A percentile compares a stretch with the other conserved stretches of the same genome.
Conservation (phyloP, 768 basidiomycete species). For the Lenzites betulinus region DNA sequence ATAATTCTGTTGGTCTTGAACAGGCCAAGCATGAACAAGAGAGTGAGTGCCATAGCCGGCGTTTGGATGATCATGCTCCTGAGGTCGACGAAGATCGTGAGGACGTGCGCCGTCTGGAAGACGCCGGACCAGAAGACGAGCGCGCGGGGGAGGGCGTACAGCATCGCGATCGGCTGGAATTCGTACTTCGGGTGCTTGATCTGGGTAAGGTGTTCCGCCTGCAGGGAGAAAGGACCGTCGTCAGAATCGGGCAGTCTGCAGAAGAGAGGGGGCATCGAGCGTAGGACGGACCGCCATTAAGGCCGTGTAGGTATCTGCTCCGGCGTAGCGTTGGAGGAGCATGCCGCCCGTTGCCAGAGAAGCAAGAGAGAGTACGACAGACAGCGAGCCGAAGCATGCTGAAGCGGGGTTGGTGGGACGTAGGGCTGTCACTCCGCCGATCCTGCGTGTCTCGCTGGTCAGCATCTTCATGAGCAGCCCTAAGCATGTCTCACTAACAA, state of each 20-base stretch:
- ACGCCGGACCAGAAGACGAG: conserved; percentile 22
- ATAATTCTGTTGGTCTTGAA: background rate
- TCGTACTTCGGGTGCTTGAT: conserved; percentile 15
- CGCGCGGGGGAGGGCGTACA: conserved; percentile 21
- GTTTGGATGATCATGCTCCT: conserved; percentile 1
- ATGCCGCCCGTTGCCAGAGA: conserved; percentile 8
- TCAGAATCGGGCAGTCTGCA: background rate
- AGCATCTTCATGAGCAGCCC: background rate
- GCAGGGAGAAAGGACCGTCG: background rate
- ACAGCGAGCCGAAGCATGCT: conserved; percentile 11
- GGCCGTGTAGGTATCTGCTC: conserved; percentile 12
- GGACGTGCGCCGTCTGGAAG: conserved; percentile 15
- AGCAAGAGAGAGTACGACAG: conserved; percentile 6
- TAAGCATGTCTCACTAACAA: conserved; percentile 4
- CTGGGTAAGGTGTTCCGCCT: conserved; percentile 14
- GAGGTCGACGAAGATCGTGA: conserved; percentile 13
- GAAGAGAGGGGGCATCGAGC: background rate
- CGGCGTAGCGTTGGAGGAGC: conserved; percentile 16
- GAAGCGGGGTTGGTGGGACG: conserved; percentile 2
- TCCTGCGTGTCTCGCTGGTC: background rate
- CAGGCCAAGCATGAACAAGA: conserved; percentile 1
- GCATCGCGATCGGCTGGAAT: conserved; percentile 15
- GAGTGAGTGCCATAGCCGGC: conserved; percentile 3
- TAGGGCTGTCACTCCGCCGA: background rate
- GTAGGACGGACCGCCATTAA: conserved; percentile 14